A percentile compares a stretch with the other conserved stretches of the same genome.
Conservation (phyloP, 208 protist species). For the Crithidia fasciculata region DNA sequence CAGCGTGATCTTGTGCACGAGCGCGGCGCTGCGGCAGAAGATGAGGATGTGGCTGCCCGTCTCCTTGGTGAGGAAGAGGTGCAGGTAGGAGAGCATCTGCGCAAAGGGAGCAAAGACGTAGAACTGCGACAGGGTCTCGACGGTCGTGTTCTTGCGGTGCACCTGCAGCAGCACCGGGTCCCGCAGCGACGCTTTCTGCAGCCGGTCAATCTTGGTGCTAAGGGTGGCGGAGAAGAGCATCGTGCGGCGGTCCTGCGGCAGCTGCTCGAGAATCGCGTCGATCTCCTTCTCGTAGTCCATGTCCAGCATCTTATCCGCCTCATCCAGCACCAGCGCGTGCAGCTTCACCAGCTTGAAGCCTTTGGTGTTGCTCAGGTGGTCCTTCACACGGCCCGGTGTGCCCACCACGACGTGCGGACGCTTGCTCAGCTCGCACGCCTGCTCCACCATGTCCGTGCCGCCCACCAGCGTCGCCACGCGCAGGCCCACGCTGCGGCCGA, state of each 20-base stretch:
- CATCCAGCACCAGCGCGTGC: conserved; percentile 97
- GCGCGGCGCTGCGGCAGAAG: conserved; percentile 90
- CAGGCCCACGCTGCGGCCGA: conserved; percentile 91
- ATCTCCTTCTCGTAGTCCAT: conserved; percentile 99
- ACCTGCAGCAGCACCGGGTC: conserved; percentile 97
- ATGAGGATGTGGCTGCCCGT: conserved; percentile 92
- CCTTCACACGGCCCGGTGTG: conserved; percentile 97
- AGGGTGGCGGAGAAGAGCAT: conserved; percentile 99
- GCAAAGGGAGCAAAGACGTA: conserved; percentile 98
- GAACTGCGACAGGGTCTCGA: conserved; percentile 96
- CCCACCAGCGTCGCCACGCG: conserved; percentile 93
- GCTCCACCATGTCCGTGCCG: conserved; percentile 94
- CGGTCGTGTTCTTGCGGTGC: conserved; percentile 95
- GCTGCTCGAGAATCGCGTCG: conserved; percentile 94
- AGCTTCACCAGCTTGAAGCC: conserved; percentile 96
- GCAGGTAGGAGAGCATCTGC: conserved; percentile 90
- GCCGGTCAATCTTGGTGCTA: conserved; percentile 97
- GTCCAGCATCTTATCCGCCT: conserved; percentile 98
- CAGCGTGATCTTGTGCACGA: conserved; percentile 92
- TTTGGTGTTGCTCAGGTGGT: conserved; percentile 99
- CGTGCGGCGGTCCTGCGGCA: conserved; percentile 92
- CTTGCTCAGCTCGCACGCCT: conserved; percentile 95
- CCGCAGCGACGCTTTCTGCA: conserved; percentile 97
- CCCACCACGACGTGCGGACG: conserved; percentile 97
- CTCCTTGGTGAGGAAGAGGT: conserved; percentile 89